Evolutionary conservation across 805 yeast species (phyloP), one percentile per base, ranked within the genome.

Genomic region (Komagataella pastoris): DNA sequence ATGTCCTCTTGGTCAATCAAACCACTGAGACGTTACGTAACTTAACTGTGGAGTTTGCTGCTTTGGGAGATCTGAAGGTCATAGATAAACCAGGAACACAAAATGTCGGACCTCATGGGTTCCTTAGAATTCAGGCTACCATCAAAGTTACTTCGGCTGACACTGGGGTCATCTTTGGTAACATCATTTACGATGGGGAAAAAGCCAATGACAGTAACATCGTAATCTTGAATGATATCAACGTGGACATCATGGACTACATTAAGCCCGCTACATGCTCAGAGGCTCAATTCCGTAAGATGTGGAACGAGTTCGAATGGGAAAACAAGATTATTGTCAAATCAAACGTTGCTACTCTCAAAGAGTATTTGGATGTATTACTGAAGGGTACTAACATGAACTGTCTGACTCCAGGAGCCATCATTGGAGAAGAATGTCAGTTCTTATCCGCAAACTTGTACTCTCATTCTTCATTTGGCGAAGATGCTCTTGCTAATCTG

Each of bases 241-340:
- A 90, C 65, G 90, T 93, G 54, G 97, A 93, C 65, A 87, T 93
- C 51, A 88, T 93, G 89, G 98, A 93, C 68, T 93, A 93, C 71
- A 89, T 93, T 67, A 88, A 88, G 65, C 97, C 99, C 18, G 93
- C 95, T n/a, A 76, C 79, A 21, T 87, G 96, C 66, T 72, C 89
- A 14, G 98, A 91, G 69, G 80, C 82, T 47, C 85, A 80, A 58
- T 93, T 93, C 85, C 85, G 99, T 63, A 79, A 82, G 61, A 91
- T 90, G 98, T 93, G 99, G 99, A 88, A 89, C 65, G 97, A 90
- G 66, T 93, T 95, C 65, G 99, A 93, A 71, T 93, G 99, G 99
- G 99, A 93, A 69, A 93, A 93, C 73, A 93, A 93, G 73, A 90
- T 93, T 59, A 86, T 90, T 54, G 86, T 93, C 64, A 82, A 84